Percentiles rank a stretch among this genome's conserved stretches.
phyloP scores from a whole-genome alignment of 2,329 filamentous ascomycete genomes.

The Xylaria sp. region DNA sequence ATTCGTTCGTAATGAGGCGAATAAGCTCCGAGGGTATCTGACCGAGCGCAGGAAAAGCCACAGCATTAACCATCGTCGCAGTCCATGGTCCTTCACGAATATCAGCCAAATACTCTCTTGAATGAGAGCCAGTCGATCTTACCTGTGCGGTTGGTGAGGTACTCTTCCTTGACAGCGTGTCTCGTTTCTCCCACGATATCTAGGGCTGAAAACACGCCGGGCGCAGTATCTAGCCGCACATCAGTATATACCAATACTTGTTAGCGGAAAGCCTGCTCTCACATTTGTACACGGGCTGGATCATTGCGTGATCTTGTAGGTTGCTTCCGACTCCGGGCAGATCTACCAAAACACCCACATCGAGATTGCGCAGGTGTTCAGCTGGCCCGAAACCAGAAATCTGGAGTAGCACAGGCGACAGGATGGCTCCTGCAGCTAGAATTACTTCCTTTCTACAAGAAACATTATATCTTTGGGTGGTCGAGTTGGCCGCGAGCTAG shows the following conservation, averaged over 20 bases:
- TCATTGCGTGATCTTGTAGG: slow-evolving; percentile 49
- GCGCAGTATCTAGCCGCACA: slow-evolving; percentile 39
- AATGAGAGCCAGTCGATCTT: slow-evolving; percentile 1
- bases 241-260: not conserved
- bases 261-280: slow-evolving; percentile 11
- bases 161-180: slow-evolving; percentile 42
- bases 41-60: slow-evolving; percentile 45
- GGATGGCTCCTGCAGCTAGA: slow-evolving; percentile 48
- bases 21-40: slow-evolving; percentile 39
- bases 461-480: slow-evolving; percentile 38
- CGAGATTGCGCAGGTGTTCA: slow-evolving; percentile 45
- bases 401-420: slow-evolving; percentile 49
- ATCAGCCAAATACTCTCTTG: slow-evolving; percentile 25
- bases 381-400: slow-evolving; percentile 51
- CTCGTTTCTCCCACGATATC: slow-evolving; percentile 43
- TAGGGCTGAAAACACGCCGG: slow-evolving; percentile 43
- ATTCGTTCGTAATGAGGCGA: slow-evolving; percentile 26
- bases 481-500: slow-evolving; percentile 47
- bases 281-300: slow-evolving; percentile 46
- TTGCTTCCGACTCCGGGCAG: slow-evolving; percentile 51
- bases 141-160: slow-evolving; percentile 45
- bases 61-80: slow-evolving; percentile 47
- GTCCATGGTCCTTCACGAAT: slow-evolving; percentile 43
- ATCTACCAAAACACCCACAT: slow-evolving; percentile 46
- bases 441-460: slow-evolving; percentile 49